phyloP scores from a whole-genome alignment of 225 moss, liverwort and hornwort genomes.

The Marchantia polymorpha region DNA sequence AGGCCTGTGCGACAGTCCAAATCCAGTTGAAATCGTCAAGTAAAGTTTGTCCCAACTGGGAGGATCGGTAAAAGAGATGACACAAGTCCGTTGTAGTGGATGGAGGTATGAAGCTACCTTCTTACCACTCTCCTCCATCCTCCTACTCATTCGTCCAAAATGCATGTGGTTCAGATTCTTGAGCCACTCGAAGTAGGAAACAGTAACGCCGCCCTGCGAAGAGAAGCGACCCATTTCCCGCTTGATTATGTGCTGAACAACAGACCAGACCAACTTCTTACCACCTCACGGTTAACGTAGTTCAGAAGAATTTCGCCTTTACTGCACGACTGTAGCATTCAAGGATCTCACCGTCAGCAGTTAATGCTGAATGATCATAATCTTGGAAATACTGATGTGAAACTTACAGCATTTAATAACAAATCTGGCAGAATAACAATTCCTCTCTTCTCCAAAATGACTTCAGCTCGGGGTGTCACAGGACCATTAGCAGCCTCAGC shows the following conservation, averaged over 20 bases:
- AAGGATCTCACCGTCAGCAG: neutral
- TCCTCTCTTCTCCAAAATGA: conserved; percentile 66
- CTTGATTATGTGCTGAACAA: neutral
- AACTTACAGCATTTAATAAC: conserved; percentile 76
- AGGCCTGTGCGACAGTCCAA: conserved; percentile 33
- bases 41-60: neutral
- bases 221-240: neutral
- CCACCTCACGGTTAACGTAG: too few relatives aligned
- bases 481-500: conserved; percentile 93
- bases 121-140: conserved; percentile 90
- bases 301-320: too few relatives aligned
- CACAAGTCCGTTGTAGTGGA: neutral
- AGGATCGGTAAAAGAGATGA: neutral
- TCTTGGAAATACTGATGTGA: neutral
- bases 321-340: too few relatives aligned
- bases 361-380: neutral
- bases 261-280: neutral
- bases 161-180: conserved; percentile 89
- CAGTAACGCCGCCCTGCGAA: conserved; percentile 79
- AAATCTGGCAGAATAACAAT: conserved; percentile 80
- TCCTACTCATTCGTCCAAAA: conserved; percentile 87
- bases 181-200: conserved; percentile 90
- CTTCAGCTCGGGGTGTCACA: conserved; percentile 74
- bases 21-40: neutral
- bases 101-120: conserved; percentile 20